Conservation (phyloP, 768 basidiomycete genomes). For the Sarcomyxa edulis region DNA sequence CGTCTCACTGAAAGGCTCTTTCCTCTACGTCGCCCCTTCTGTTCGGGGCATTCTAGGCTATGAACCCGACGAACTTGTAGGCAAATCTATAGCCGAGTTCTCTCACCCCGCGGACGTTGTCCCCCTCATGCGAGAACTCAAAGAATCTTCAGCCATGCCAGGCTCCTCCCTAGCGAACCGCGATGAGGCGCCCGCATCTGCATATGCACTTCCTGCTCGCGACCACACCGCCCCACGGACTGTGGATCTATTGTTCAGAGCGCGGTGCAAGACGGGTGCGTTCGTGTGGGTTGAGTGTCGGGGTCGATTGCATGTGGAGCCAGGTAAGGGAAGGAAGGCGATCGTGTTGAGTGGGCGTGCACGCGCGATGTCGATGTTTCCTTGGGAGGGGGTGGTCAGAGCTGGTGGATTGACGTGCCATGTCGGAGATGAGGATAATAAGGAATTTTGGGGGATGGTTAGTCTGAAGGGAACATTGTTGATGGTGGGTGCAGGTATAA, state of each 20-base stretch:
- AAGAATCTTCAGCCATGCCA: conserved; percentile 48
- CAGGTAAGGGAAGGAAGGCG: conserved; percentile 91
- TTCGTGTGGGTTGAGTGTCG: conserved; percentile 91
- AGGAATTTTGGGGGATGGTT: conserved; percentile 54
- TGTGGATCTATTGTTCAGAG: conserved; percentile 85
- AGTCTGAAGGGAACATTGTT: conserved; percentile 42
- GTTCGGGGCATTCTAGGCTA: conserved; percentile 80
- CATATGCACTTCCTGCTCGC: not conserved
- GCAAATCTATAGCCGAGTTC: conserved; percentile 70
- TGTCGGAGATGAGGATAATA: conserved; percentile 7
- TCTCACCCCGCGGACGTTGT: conserved; percentile 90
- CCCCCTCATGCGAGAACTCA: conserved; percentile 87
- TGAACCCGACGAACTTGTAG: conserved; percentile 77
- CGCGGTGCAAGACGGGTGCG: conserved; percentile 52
- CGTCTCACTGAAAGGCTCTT: conserved; percentile 85
- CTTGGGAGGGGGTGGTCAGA: conserved; percentile 52
- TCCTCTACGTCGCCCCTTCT: conserved; percentile 88
- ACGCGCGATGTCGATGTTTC: conserved; percentile 55
- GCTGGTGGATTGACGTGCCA: conserved; percentile 40
- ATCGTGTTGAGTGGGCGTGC: conserved; percentile 86
- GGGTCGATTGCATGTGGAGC: conserved; percentile 87
- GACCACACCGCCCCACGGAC: conserved; percentile 34
- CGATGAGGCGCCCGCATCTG: no score
- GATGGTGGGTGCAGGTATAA: conserved; percentile 41
- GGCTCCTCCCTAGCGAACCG: conserved; percentile 12